These are phyloP conservation scores for Calonectria leucothoes DNA, from an alignment of 2,329 filamentous ascomycete species.

Conservation along the genomic window DNA sequence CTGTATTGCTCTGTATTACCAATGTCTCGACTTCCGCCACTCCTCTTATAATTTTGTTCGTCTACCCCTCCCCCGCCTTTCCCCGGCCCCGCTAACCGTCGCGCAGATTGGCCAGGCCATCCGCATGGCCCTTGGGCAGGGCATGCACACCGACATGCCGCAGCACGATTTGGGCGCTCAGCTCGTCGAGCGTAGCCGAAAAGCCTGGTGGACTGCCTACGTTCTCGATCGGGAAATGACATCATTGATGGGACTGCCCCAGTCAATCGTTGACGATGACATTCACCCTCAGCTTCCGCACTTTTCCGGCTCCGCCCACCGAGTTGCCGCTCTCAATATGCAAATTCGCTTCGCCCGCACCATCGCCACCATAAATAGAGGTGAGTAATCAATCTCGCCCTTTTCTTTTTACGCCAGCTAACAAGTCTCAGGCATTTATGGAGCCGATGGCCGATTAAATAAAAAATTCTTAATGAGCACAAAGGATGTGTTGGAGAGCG, in stretches of 20 bases:
- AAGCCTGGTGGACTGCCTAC: conserved; percentile 66
- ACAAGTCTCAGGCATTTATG: conserved; percentile 41
- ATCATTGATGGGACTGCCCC: conserved; percentile 63
- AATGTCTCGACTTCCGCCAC: conserved; percentile 60
- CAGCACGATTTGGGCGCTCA: conserved; percentile 52
- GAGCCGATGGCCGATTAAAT: conserved; percentile 43
- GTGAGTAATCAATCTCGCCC: conserved; percentile 16
- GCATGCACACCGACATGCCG: conserved; percentile 65
- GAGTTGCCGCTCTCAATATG: conserved; percentile 46
- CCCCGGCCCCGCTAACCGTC: conserved; percentile 16
- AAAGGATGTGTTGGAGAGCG: conserved; percentile 43
- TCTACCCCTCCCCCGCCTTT: not conserved
- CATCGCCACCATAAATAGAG: conserved; percentile 46
- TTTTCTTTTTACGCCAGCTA: not conserved
- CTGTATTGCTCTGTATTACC: conserved; percentile 63
- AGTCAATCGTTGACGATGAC: conserved; percentile 62
- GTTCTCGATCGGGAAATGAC: conserved; percentile 65
- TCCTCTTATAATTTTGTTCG: conserved; percentile 58
- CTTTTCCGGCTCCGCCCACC: conserved; percentile 41
- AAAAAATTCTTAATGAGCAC: conserved; percentile 46
- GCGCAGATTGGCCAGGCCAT: conserved; percentile 62
- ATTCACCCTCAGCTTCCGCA: conserved; percentile 54
- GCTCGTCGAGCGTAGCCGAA: conserved; percentile 58
- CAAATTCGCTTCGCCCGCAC: conserved; percentile 45
- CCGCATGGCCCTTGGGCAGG: conserved; percentile 59